Evolutionary conservation across 441 rosid genomes (phyloP), one percentile per base, ranked within the genome.

Genomic region (Erodium texanum): DNA sequence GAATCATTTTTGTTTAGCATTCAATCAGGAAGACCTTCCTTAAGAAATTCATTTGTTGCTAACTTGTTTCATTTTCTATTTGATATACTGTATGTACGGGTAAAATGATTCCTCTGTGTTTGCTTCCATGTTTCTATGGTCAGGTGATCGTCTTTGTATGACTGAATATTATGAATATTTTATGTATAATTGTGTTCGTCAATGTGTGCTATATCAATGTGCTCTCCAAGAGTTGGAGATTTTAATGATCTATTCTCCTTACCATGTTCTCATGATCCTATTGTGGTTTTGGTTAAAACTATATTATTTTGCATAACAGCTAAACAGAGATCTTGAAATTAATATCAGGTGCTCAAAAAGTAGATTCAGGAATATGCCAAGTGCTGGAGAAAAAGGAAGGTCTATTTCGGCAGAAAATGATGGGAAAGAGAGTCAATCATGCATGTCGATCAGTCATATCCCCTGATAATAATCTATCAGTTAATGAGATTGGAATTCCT

Each of bases 401-500:
- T 68, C 71, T 95, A 66, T 95, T 92, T 74, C 95, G 99, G 52
- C 99, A 95, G 74, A 95, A 92, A 76, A 84, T 95, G 98, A 95
- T 95, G 99, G 99, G 99, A 71, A 95, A 95, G 86, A 84, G 99
- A 78, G 99, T 95, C 66, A 95, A 95, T 81, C 89, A 80, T 82
- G 98, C 99, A 11, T 95, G 99, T 70, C 85, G 98, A 58, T 95
- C 99, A 74, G 99, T 95, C 69, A 95, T 95, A 77, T 95, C 99
- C 15, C 99, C 99, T 65, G 99, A 95, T 84, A 98, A 98, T 56
- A 92, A 86, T 82, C 75, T 95, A 38, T 98, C 95, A 43, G 99
- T 95, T 61, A 92, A 92, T 69, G 99, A 95, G 82, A 95, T 95
- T 70, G 99, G 99, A 58, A 86, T 95, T 82, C 99, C 98, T 75